phyloP scores from a whole-genome alignment of 2,329 filamentous ascomycete species.

The Colletotrichum sidae region DNA sequence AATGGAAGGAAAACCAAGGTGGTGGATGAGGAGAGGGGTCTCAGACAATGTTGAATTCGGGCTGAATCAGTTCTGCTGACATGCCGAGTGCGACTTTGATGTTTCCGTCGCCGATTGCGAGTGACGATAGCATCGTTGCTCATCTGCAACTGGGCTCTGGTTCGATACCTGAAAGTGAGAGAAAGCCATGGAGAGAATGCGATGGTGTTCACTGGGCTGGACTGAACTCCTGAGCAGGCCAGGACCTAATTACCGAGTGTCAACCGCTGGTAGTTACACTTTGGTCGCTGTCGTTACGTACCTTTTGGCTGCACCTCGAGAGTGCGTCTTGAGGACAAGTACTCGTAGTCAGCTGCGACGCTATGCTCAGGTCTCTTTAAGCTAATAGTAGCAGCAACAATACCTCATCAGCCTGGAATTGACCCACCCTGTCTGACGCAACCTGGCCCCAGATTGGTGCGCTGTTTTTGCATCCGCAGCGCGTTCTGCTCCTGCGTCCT shows the following conservation, averaged over 20 bases:
- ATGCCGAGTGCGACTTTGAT: conserved; percentile 25
- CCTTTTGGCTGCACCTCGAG: neutral
- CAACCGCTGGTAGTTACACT: neutral
- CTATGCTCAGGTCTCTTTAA: too few relatives aligned
- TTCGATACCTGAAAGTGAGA: neutral
- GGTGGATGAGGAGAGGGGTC: conserved; percentile 23
- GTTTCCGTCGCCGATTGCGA: conserved; percentile 22
- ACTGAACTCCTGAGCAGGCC: conserved; percentile 15
- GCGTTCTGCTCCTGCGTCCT: conserved; percentile 27
- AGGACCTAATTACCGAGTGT: conserved; percentile 5
- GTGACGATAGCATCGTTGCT: conserved; percentile 1
- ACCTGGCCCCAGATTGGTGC: conserved; percentile 28
- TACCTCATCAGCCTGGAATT: neutral
- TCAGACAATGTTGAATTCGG: conserved; percentile 28
- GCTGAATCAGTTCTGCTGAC: conserved; percentile 12
- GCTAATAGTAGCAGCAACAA: neutral
- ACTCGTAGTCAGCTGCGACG: too few relatives aligned
- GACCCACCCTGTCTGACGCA: conserved; percentile 26
- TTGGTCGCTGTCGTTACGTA: conserved; percentile 6
- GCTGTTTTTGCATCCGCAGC: conserved; percentile 25
- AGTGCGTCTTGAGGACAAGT: neutral
- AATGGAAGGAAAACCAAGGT: conserved; percentile 26
- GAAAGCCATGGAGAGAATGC: conserved; percentile 2
- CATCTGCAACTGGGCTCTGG: neutral
- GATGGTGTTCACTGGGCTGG: conserved; percentile 16